These are phyloP conservation scores for Colletotrichum paranaense DNA, from an alignment of 2,329 filamentous ascomycete species.

Conservation along the genomic window DNA sequence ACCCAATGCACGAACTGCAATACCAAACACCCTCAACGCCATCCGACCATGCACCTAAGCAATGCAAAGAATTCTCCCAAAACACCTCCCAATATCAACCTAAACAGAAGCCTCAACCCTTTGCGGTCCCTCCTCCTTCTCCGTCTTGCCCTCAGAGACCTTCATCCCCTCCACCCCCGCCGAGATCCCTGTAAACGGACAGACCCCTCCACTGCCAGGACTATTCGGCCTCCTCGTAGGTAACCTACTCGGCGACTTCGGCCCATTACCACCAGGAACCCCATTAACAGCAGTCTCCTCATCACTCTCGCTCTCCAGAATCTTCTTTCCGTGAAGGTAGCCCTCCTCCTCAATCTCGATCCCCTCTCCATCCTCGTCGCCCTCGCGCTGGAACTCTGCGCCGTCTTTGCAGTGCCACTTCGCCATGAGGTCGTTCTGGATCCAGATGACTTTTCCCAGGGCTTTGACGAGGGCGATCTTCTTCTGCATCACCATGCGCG, in stretches of 20 bases:
- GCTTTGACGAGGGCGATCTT: slow-evolving; percentile 82
- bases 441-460: slow-evolving; percentile 85
- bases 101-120: slow-evolving; percentile 14
- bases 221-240: slow-evolving; percentile 26
- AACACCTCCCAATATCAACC: neutral
- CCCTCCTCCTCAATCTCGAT: slow-evolving; percentile 70
- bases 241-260: slow-evolving; percentile 32
- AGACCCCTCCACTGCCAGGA: slow-evolving; percentile 37
- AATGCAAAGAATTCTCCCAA: neutral
- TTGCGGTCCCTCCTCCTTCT: slow-evolving; percentile 5
- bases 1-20: too few relatives aligned
- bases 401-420: slow-evolving; percentile 82
- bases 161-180: slow-evolving; percentile 18
- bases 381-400: slow-evolving; percentile 63
- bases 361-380: slow-evolving; percentile 45
- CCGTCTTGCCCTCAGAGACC: neutral
- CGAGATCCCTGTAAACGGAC: slow-evolving; percentile 41
- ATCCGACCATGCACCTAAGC: neutral
- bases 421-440: slow-evolving; percentile 88
- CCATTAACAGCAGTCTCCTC: slow-evolving; percentile 34
- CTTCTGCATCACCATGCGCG: slow-evolving; percentile 71
- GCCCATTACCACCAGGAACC: neutral
- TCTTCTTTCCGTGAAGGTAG: slow-evolving; percentile 71
- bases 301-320: slow-evolving; percentile 58
- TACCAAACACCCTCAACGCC: neutral